phyloP scores from a whole-genome alignment of 305 asterid genomes.

The Ruellia speciosa region DNA sequence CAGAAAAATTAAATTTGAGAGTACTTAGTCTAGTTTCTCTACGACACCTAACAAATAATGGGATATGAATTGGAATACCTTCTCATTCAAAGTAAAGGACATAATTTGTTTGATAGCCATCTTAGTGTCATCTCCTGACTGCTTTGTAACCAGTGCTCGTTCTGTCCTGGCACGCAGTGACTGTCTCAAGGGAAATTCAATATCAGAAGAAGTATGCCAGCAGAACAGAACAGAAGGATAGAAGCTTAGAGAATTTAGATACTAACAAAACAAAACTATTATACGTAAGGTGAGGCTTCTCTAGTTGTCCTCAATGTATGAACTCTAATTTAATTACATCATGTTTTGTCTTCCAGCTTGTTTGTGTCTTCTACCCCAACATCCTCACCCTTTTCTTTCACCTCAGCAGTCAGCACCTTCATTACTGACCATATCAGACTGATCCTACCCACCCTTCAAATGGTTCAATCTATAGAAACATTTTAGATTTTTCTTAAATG shows the following conservation, averaged over 20 bases:
- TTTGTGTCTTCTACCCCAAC: too few relatives aligned
- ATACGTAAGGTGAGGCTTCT: neutral
- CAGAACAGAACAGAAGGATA: too few relatives aligned
- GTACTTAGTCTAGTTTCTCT: slow-evolving; percentile 10
- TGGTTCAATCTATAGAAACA: neutral
- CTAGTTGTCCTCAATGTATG: neutral
- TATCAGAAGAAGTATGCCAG: slow-evolving; percentile 16
- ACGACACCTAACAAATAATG: slow-evolving; percentile 12
- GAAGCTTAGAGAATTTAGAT: too few relatives aligned
- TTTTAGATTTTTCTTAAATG: neutral
- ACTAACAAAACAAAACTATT: neutral
- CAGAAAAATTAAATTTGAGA: slow-evolving; percentile 15
- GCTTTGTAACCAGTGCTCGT: slow-evolving; percentile 35
- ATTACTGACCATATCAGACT: too few relatives aligned
- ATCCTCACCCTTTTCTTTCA: too few relatives aligned
- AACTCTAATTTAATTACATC: neutral
- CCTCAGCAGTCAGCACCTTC: too few relatives aligned
- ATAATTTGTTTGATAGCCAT: slow-evolving; percentile 53
- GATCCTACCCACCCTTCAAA: too few relatives aligned
- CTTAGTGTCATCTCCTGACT: slow-evolving; percentile 49
- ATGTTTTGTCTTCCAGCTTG: too few relatives aligned
- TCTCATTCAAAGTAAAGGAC: slow-evolving; percentile 61
- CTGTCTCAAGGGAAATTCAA: slow-evolving; percentile 34
- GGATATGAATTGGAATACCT: slow-evolving; percentile 39
- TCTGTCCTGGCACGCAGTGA: slow-evolving; percentile 80